A percentile compares a stretch with the other conserved stretches of the same genome.
Evolutionary conservation across 1,284 basidiomycete genomes (phyloP).

Genomic region (Albatrellus sp.): DNA sequence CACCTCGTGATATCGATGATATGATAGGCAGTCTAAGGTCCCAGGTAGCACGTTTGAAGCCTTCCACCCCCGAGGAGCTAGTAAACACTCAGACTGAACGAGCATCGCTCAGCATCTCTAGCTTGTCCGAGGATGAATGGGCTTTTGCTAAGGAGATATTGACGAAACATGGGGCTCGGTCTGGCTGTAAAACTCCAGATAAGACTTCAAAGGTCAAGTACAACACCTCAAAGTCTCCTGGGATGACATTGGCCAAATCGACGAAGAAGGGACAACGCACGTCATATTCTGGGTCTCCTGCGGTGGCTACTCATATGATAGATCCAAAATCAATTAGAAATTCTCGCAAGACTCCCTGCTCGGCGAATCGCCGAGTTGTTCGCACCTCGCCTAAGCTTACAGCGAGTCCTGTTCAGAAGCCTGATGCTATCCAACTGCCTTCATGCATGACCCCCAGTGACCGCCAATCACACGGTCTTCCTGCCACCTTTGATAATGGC

Average conservation of each 20-base stretch:
- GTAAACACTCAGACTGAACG: neutral
- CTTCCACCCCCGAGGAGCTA: constrained; percentile 4
- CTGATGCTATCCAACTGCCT: too few species aligned
- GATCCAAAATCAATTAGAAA: too few species aligned
- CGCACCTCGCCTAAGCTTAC: too few species aligned
- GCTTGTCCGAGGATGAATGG: constrained; percentile 30
- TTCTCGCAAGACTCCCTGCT: too few species aligned
- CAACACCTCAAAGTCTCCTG: neutral
- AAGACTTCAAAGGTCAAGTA: neutral
- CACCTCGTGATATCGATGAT: constrained; percentile 32
- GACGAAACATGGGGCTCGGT: constrained; percentile 13
- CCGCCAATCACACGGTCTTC: constrained; percentile 3
- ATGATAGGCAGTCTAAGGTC: constrained; percentile 36
- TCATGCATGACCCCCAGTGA: neutral
- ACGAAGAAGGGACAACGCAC: neutral
- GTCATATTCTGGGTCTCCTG: neutral
- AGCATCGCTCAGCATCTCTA: constrained; percentile 8
- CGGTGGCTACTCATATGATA: too few species aligned
- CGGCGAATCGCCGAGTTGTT: too few species aligned
- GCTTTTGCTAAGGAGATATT: constrained; percentile 28
- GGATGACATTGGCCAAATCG: neutral
- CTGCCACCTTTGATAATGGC: too few species aligned
- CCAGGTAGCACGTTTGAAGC: constrained; percentile 15
- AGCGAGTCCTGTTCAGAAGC: too few species aligned
- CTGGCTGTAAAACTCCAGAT: neutral